Evolutionary conservation across 2,329 filamentous ascomycete genomes (phyloP), one percentile per base, ranked within the genome.

Genomic region (Alternaria brassicicola): DNA sequence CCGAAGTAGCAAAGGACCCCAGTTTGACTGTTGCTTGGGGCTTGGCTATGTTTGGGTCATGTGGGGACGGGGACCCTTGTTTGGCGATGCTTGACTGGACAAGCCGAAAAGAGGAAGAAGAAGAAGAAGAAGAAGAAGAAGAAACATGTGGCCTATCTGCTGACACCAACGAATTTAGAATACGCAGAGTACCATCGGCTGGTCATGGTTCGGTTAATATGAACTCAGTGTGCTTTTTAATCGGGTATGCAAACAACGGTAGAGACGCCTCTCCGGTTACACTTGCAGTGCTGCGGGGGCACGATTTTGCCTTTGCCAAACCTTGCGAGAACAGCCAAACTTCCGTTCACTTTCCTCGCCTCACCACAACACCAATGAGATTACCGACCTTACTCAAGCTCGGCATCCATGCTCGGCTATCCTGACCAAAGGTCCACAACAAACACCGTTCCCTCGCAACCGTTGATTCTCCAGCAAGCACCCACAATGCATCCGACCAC

Each of bases 11-110:
- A 17, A 47, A 33, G 15, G 30, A 10, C 43, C 43, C 28, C 43
- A 47, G 30, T 33, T 47, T 43, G 23, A 23, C 28, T 47, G 28
- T 35, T 47, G 19, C 43, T 46, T 23, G 19, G 10, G 43, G 43
- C 43, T 47, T 47, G 43, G 43, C 43, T 17, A 12, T 35, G 28
- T 31, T n/a, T 33, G 43, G 43, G 8, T 33, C 4, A 33, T 47
- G 43, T 35, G 43, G 43, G 43, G 28, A 46, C 43, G 23, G 43
- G 43, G 21, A 46, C 43, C 43, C 43, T 46, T 31, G 43, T 33
- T 31, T 46, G 9, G 36, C 28, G 7, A 30, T 46, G 19, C 33
- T 33, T 31, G 43, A 17, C 21, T 25, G 19, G 39, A 25, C 21
- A 21, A 25, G 39, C 12, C 39, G 21, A 42, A 42, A 13, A 42